Percentiles rank a stretch among this genome's conserved stretches.
phyloP scores from a whole-genome alignment of 2,329 filamentous ascomycete species.

The Aspergillus hortae region DNA sequence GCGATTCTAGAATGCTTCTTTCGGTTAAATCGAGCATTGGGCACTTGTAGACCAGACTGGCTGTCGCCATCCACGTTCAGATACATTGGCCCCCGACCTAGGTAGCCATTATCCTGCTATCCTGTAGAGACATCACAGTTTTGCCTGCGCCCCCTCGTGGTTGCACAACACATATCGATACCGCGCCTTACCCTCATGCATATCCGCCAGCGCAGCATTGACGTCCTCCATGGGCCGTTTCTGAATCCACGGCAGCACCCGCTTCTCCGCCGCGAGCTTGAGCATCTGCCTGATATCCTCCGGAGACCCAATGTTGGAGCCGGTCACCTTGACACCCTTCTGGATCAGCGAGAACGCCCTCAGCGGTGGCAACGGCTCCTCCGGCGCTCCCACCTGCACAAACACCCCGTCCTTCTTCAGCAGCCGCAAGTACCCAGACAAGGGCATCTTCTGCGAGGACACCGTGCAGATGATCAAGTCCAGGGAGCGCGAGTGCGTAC shows the following conservation, averaged over 20 bases:
- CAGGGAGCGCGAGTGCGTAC: slow-evolving; percentile 45
- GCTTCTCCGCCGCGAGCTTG: slow-evolving; percentile 39
- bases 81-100: no score
- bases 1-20: no score
- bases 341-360: slow-evolving; percentile 57
- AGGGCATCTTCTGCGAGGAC: slow-evolving; percentile 59
- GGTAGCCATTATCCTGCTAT: no score
- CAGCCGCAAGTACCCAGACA: slow-evolving; percentile 59
- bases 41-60: no score
- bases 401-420: slow-evolving; percentile 59
- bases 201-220: slow-evolving; percentile 42
- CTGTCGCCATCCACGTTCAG: no score
- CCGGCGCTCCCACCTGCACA: slow-evolving; percentile 65
- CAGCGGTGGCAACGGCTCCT: slow-evolving; percentile 53
- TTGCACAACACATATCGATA: slow-evolving; percentile 48
- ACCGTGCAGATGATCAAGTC: slow-evolving; percentile 59
- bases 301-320: slow-evolving; percentile 43
- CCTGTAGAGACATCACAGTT: slow-evolving; percentile 18
- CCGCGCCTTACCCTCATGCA: slow-evolving; percentile 44
- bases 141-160: slow-evolving; percentile 24
- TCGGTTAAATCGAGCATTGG: no score
- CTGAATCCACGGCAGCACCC: slow-evolving; percentile 43
- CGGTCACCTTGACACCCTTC: slow-evolving; percentile 53
- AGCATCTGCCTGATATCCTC: slow-evolving; percentile 45
- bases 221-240: slow-evolving; percentile 40